Evolutionary conservation across 2,329 filamentous ascomycete species (phyloP), one percentile per base, ranked within the genome.

Genomic region (Ophiostoma angusticollis): DNA sequence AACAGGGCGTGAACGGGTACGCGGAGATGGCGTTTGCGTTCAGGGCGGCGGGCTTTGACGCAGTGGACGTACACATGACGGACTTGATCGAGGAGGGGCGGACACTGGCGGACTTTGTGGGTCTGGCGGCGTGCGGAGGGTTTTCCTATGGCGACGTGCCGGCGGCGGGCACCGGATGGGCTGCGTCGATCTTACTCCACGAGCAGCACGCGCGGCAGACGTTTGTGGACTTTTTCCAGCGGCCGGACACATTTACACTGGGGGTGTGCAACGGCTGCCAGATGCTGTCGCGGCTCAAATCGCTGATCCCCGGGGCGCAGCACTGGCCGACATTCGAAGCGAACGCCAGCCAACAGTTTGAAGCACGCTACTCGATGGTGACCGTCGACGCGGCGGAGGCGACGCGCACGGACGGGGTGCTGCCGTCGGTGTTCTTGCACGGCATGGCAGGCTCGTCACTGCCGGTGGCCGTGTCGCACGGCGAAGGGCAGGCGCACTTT

Each of bases 11-110:
- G 49, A 96, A 98, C 62, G 84, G 87, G 30, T 77, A 95, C 52
- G 79, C 85, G n/a, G 91, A 98, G 59, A 93, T 98, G 84, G 91
- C 91, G 1, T 96, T 93, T 54, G 86, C 87, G 35, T 96, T 96
- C 70, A 78, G 81, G 48, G 78, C 78, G 25, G 89, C 91, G 31
- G 89, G 89, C 27, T 96, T 96, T 63, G 80, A 86, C 35, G 77
- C 87, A 12, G 74, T 96, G 33, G 89, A 98, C 54, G 80, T 96
- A 1, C 89, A 95, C 68, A 96, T 98, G 91, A 91, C 82, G 4
- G 89, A 96, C 52, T 78, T 96, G 40, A 77, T 84, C 18, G 77
- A 75, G n/a, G n/a, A n/a, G 9, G 80, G 83, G 13, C 77, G 84
- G 45, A 86, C 84, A 0, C 76, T 98, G 8, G 70, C 78, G 29